Evolutionary conservation across 2,329 filamentous ascomycete genomes (phyloP).

Genomic region (Xylaria sp.): DNA sequence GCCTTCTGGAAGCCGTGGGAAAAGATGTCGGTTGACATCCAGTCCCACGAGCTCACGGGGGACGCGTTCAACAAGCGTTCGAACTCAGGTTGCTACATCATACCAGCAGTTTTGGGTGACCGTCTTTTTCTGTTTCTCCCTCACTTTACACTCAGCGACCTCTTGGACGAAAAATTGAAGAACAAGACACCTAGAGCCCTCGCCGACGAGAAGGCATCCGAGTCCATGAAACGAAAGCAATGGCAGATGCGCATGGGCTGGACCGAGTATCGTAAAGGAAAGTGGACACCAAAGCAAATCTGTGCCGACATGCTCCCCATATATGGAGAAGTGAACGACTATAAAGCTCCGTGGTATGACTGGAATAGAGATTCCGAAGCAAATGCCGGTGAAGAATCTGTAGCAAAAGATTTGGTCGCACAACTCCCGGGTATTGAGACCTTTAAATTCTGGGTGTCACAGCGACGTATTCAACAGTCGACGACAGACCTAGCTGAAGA

Average conservation of each 20-base stretch:
- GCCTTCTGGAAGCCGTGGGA: slow-evolving; percentile 10
- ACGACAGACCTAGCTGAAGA: not conserved
- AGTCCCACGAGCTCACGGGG: not conserved
- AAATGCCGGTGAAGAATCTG: not conserved
- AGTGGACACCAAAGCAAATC: not conserved
- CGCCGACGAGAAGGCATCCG: not conserved
- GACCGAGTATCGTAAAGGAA: slow-evolving; percentile 15
- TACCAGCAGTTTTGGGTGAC: not conserved
- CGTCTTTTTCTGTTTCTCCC: slow-evolving; percentile 13
- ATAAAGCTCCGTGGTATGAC: not conserved
- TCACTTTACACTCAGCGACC: not conserved
- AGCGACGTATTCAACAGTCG: not conserved
- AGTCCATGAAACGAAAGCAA: not conserved
- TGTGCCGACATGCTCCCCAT: not conserved
- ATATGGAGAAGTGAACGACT: not conserved
- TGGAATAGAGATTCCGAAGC: not conserved
- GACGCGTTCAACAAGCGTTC: not conserved
- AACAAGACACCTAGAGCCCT: not conserved
- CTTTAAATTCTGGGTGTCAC: not conserved
- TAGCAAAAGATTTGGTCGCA: not conserved
- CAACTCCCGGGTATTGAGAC: not conserved
- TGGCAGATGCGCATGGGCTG: slow-evolving; percentile 13
- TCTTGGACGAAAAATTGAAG: not conserved
- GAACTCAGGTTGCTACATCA: not conserved
- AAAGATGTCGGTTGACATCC: slow-evolving; percentile 7